phyloP scores from a whole-genome alignment of 345 rosid species.

The Tarenaya hassleriana region DNA sequence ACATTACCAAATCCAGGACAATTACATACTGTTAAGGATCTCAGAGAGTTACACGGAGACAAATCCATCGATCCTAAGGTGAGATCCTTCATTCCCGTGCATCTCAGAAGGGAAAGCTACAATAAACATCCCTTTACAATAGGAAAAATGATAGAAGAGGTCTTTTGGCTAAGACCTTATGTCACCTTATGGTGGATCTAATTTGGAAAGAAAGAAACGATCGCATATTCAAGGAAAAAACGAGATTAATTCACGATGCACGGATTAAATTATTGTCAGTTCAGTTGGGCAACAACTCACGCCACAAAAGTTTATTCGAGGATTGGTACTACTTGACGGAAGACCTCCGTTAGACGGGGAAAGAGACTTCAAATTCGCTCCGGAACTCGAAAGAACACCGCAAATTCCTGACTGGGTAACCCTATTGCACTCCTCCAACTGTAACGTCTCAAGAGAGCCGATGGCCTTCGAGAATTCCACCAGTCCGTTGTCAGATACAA shows the following conservation, averaged over 20 bases:
- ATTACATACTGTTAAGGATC: slow-evolving; percentile 43
- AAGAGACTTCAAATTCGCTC: slow-evolving; percentile 48
- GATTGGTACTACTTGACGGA: too few species aligned
- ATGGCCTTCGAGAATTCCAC: slow-evolving; percentile 41
- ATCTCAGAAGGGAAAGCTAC: slow-evolving; percentile 47
- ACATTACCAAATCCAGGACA: slow-evolving; percentile 66
- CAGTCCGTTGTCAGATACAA: slow-evolving; percentile 56
- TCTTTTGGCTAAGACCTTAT: too few species aligned
- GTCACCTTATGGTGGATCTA: too few species aligned
- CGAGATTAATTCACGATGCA: too few species aligned
- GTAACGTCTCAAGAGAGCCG: slow-evolving; percentile 57
- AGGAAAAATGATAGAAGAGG: too few species aligned
- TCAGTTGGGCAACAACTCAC: too few species aligned
- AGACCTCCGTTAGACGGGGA: too few species aligned
- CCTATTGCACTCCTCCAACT: slow-evolving; percentile 60
- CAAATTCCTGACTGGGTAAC: slow-evolving; percentile 43
- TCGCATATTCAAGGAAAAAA: too few species aligned
- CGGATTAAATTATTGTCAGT: too few species aligned
- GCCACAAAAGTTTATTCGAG: too few species aligned
- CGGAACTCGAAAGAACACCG: slow-evolving; percentile 41
- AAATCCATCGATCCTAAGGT: slow-evolving; percentile 18
- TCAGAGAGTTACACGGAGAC: slow-evolving; percentile 42
- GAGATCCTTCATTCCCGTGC: slow-evolving; percentile 61
- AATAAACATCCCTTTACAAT: too few species aligned
- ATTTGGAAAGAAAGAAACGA: too few species aligned